Evolutionary conservation across 208 protist species (phyloP), one percentile per base, ranked within the genome.

Genomic region (Leishmania arabica): DNA sequence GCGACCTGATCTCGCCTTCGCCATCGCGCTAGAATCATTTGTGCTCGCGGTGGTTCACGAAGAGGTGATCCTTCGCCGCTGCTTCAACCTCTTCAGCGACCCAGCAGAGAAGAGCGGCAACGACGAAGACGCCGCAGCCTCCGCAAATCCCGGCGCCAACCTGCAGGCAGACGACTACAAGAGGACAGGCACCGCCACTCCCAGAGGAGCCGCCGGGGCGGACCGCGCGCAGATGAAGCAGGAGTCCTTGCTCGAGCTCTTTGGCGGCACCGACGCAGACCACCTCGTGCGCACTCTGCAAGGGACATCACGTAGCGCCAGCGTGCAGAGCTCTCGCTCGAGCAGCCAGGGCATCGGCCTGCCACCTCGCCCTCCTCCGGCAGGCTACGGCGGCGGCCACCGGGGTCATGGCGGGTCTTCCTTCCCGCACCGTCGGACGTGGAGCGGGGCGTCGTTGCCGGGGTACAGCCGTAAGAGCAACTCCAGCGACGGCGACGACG

Each of bases 191-290:
- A 53, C 51, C 45, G 42, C 56, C 68, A 19, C 37, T 17, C 49
- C 45, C n/a, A 75, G 27, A 7, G 77, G 31, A 11, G 62, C 65
- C 3, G 69, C 60, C 11, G 64, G 40, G 72, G 71, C 69, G 49
- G 58, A 84, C 42, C 77, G 82, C 11, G 74, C 78, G n/a, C 76
- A 82, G 80, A 73, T 94, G 69, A 83, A 90, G 68, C 82, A 85
- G 51, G 92, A 96, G 58, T 95, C 86, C 17, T 73, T 96, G 53
- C 76, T 93, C 34, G 93, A 96, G 85, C 84, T 96, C 40, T 96
- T 96, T 68, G 90, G 90, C 49, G 93, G 93, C 42, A 85, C 90
- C 24, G 88, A 84, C 9, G 51, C 77, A 34, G 76, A 84, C 40
- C 56, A 79, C 47, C 82, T 79, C 19, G 78, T 81, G 42, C 75